Evolutionary conservation across 169 alveolate genomes (phyloP).

Genomic region (Cryptosporidium sp.): DNA sequence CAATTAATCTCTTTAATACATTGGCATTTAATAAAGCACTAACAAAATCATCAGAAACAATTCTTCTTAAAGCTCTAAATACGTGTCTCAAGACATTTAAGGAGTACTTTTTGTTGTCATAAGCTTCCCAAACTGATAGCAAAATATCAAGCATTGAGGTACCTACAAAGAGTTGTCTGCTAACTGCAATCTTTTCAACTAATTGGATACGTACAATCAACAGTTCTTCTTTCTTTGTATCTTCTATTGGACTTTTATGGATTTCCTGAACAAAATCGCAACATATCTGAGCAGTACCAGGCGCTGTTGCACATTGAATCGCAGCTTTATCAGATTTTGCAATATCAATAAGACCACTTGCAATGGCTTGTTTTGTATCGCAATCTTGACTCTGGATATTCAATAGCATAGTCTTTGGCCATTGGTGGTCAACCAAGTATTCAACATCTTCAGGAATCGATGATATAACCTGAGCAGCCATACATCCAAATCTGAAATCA

Average conservation of each 20-base stretch:
- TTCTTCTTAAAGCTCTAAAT: conserved; percentile 86
- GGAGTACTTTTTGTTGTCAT: conserved; percentile 83
- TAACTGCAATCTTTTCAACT: conserved; percentile 85
- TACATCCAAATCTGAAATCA: conserved; percentile 65
- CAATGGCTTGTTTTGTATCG: conserved; percentile 20
- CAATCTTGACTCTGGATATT: conserved; percentile 6
- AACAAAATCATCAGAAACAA: conserved; percentile 86
- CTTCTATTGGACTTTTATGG: conserved; percentile 5
- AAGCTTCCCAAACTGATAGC: conserved; percentile 85
- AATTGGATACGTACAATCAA: conserved; percentile 61
- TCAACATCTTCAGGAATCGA: conserved; percentile 45
- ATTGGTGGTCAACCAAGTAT: conserved; percentile 27
- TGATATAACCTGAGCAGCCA: conserved; percentile 61
- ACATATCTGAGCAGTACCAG: conserved; percentile 45
- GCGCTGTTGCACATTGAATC: conserved; percentile 67
- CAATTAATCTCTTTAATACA: conserved; percentile 77
- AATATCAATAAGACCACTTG: conserved; percentile 25
- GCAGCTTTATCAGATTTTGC: conserved; percentile 59
- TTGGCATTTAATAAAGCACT: conserved; percentile 83
- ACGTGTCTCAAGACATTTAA: conserved; percentile 83
- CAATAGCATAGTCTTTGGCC: conserved; percentile 56
- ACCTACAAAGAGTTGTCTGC: conserved; percentile 83
- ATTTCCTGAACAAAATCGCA: conserved; percentile 49
- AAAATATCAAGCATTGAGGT: conserved; percentile 81
- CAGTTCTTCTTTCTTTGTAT: conserved; percentile 2